phyloP scores from a whole-genome alignment of 352 stramenopile genomes.

The Phytophthora boehmeriae region DNA sequence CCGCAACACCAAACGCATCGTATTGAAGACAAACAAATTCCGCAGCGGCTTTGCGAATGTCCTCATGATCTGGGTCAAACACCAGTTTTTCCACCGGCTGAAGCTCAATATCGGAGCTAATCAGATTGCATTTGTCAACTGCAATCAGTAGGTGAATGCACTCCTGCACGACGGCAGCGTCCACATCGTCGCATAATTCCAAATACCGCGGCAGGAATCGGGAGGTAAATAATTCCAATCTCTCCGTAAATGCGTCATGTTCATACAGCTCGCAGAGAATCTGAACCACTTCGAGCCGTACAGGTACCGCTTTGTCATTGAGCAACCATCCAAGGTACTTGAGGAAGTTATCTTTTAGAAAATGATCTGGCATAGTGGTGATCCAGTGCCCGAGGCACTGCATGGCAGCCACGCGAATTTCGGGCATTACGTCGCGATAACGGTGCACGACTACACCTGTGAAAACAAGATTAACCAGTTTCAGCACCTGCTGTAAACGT shows the following conservation, averaged over 20 bases:
- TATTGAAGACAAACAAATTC: constrained; percentile 91
- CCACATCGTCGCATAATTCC: constrained; percentile 83
- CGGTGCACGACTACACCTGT: constrained; percentile 81
- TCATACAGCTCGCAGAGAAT: constrained; percentile 89
- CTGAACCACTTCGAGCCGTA: constrained; percentile 84
- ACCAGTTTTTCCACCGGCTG: constrained; percentile 82
- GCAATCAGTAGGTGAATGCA: constrained; percentile 80
- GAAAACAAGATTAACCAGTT: constrained; percentile 74
- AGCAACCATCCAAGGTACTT: constrained; percentile 97
- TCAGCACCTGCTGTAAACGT: constrained; percentile 59
- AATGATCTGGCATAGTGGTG: constrained; percentile 86
- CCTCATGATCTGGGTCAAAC: constrained; percentile 70
- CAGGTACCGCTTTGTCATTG: constrained; percentile 87
- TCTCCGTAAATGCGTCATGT: constrained; percentile 64
- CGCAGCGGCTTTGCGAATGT: constrained; percentile 80
- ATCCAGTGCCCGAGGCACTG: constrained; percentile 87
- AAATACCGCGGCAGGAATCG: constrained; percentile 81
- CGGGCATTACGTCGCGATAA: constrained; percentile 93
- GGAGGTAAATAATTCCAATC: constrained; percentile 80
- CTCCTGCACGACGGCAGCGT: constrained; percentile 70
- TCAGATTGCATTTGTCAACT: constrained; percentile 82
- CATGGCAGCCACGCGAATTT: constrained; percentile 88
- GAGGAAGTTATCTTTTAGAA: constrained; percentile 93
- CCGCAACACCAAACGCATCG: constrained; percentile 83
- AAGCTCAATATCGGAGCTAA: constrained; percentile 80